Evolutionary conservation across 805 yeast species (phyloP), one percentile per base, ranked within the genome.

Genomic region (Candida nanaspora): DNA sequence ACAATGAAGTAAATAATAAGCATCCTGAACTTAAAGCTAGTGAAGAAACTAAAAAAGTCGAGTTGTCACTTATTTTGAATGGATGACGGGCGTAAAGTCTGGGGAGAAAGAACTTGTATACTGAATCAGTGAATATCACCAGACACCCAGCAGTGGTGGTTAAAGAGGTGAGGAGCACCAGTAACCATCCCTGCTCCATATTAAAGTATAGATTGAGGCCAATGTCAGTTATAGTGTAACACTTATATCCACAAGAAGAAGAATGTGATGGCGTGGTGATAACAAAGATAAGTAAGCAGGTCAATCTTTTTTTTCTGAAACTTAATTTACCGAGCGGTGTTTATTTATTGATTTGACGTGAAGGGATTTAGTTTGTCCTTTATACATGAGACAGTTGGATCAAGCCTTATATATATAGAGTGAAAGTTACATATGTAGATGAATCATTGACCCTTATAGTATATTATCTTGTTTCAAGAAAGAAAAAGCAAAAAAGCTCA

Each of bases 1-100:
- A 83, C 38, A 91, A 62, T 0, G 96, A 76, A 0, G 97, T 87
- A 52, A 88, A 77, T 2, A 82, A 43, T 58, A 91, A 70, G 21
- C 95, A 86, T 0, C 98, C 98, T 0, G 91, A 69, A 47, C 89
- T 79, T 38, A 89, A 61, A 0, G 93, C 75, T 23, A 91, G 69
- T 2, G 95, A 82, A 27, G 79, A 79, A 31, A 85, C 79, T 45
- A 91, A 69, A 55, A 89, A 80, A 13, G 63, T 59, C 29, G 81
- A 75, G 55, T 82, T 80, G 41, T 74, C 72, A 40, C 73, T 69
- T 33, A 84, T 68, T 30, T 70, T 63, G 55, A 83, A 80, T 1
- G 72, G 70, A 46, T 64, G 62, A 33, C 49, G 52, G 7, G 45
- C 47, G 2, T 74, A 72, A 41, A 65, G 46, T 39, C 46, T 51